A percentile compares a stretch with the other conserved stretches of the same genome.
These are phyloP conservation scores for Paraurostyla sp. DNA, from an alignment of 73 alveolate genomes.

Conservation along the genomic window DNA sequence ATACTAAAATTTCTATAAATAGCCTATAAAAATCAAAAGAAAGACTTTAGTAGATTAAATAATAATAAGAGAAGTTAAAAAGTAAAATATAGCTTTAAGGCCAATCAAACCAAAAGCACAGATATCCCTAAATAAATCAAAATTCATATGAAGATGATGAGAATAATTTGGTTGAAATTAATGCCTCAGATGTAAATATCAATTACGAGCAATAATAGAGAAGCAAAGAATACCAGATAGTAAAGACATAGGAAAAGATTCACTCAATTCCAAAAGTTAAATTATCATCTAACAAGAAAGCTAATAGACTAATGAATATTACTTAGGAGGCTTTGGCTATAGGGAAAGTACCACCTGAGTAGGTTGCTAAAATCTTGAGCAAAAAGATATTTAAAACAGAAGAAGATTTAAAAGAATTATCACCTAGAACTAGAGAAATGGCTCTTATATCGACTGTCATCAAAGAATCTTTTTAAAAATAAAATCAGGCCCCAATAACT, in stretches of 20 bases:
- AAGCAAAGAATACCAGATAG: slow-evolving; percentile 10
- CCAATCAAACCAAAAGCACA: background rate
- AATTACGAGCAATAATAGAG: background rate
- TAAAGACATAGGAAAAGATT: background rate
- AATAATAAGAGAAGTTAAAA: slow-evolving; percentile 6
- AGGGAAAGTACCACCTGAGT: slow-evolving; percentile 57
- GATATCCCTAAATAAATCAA: background rate
- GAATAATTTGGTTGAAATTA: no score
- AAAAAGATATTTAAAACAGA: background rate
- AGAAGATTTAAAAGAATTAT: background rate
- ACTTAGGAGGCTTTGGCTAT: slow-evolving; percentile 57
- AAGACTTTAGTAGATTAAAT: background rate
- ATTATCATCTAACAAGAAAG: background rate
- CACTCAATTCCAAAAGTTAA: background rate
- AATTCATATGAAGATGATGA: background rate
- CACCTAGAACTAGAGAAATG: slow-evolving; percentile 68
- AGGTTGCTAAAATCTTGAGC: slow-evolving; percentile 27
- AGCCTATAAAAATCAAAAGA: slow-evolving; percentile 41
- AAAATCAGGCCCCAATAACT: slow-evolving; percentile 65
- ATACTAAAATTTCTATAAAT: slow-evolving; percentile 1
- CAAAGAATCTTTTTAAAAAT: slow-evolving; percentile 19
- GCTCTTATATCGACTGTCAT: slow-evolving; percentile 20
- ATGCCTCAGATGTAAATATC: background rate
- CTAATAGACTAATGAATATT: background rate
- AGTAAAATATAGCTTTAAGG: background rate